These are phyloP conservation scores for Calonectria naviculata DNA, from an alignment of 2,329 filamentous ascomycete genomes.

Conservation along the genomic window DNA sequence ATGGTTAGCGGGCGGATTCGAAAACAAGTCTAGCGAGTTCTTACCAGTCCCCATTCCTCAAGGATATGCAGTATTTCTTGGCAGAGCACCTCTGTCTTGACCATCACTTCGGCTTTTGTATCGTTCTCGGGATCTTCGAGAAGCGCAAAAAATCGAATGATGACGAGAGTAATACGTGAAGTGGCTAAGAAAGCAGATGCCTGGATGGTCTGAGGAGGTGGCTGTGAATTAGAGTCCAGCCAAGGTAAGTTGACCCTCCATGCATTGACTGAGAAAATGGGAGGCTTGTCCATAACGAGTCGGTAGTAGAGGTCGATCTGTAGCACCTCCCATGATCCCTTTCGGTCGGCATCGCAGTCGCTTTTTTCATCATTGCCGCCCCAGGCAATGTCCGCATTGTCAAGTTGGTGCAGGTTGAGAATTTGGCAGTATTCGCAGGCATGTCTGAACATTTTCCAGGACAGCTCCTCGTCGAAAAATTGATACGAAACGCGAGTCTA, in stretches of 20 bases:
- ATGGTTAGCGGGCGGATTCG: not conserved
- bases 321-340: constrained; percentile 46
- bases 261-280: constrained; percentile 37
- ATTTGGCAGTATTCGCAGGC: constrained; percentile 44
- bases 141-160: constrained; percentile 44
- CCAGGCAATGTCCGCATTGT: constrained; percentile 35
- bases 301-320: constrained; percentile 46
- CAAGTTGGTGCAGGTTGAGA: constrained; percentile 45
- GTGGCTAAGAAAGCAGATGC: constrained; percentile 40
- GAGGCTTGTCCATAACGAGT: constrained; percentile 44
- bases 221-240: constrained; percentile 37
- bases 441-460: constrained; percentile 44
- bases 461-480: constrained; percentile 46
- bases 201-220: constrained; percentile 34
- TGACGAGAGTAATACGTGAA: constrained; percentile 42
- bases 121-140: constrained; percentile 36
- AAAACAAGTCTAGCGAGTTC: not conserved
- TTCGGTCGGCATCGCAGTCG: constrained; percentile 39
- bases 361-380: constrained; percentile 17
- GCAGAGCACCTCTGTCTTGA: constrained; percentile 42
- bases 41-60: constrained; percentile 43
- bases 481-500: constrained; percentile 44
- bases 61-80: constrained; percentile 40
- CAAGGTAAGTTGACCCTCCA: constrained; percentile 48
- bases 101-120: constrained; percentile 34